Percentiles rank a stretch among this genome's conserved stretches.
Conservation (phyloP, 2,329 filamentous ascomycete species). For the Aspergillus ruber region DNA sequence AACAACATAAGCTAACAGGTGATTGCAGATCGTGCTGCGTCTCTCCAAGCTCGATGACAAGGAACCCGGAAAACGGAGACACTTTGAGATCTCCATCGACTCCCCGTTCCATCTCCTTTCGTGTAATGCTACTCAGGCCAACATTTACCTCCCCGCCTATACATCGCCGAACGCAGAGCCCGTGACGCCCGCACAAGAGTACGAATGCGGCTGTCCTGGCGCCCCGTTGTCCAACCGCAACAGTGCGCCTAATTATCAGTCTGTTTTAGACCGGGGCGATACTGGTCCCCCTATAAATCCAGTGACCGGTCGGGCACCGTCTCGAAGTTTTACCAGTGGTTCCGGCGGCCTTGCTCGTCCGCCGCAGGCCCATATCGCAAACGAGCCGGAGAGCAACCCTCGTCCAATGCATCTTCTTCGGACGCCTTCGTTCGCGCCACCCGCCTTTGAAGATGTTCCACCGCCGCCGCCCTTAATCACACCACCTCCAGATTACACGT, state of each 20-base stretch:
- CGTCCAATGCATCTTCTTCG: slow-evolving; percentile 81
- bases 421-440: slow-evolving; percentile 79
- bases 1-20: slow-evolving; percentile 8
- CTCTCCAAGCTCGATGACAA: slow-evolving; percentile 76
- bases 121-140: slow-evolving; percentile 85
- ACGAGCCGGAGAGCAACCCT: slow-evolving; percentile 41
- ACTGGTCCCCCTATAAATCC: slow-evolving; percentile 14
- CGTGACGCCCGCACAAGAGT: slow-evolving; percentile 50
- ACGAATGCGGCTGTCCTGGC: slow-evolving; percentile 61
- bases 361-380: slow-evolving; percentile 45
- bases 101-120: slow-evolving; percentile 90
- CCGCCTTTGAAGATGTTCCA: slow-evolving; percentile 74
- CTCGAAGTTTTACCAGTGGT: slow-evolving; percentile 35
- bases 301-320: slow-evolving; percentile 13
- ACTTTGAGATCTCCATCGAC: slow-evolving; percentile 95
- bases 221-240: slow-evolving; percentile 45
- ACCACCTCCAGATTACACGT: slow-evolving; percentile 78
- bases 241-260: slow-evolving; percentile 17
- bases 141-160: slow-evolving; percentile 80
- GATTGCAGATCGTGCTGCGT: slow-evolving; percentile 73
- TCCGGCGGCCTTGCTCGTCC: slow-evolving; percentile 39
- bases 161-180: slow-evolving; percentile 49
- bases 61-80: slow-evolving; percentile 71
- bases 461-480: slow-evolving; percentile 69
- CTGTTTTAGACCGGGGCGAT: slow-evolving; percentile 24